Evolutionary conservation across 139 green algal genomes (phyloP).

Genomic region (Picochlorum sp.): DNA sequence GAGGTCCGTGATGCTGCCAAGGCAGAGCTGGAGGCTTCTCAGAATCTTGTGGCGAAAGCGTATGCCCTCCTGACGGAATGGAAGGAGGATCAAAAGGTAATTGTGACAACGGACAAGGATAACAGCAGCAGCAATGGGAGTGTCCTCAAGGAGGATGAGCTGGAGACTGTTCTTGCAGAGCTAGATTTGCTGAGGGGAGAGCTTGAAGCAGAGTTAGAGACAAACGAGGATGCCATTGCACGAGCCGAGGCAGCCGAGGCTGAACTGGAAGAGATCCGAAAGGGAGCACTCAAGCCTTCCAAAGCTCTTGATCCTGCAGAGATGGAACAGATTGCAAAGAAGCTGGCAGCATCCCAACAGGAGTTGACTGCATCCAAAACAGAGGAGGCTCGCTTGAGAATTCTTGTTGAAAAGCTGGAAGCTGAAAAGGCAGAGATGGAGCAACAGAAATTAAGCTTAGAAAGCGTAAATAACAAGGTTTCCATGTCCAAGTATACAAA

Average conservation of each 20-base stretch:
- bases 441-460: not conserved
- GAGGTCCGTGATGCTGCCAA: not conserved
- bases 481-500: too few species aligned
- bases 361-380: not conserved
- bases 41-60: not conserved
- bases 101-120: not conserved
- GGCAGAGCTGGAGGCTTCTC: not conserved
- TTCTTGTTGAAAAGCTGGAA: not conserved
- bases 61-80: not conserved
- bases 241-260: slow-evolving; percentile 11
- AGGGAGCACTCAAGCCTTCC: not conserved
- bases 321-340: not conserved
- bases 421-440: not conserved
- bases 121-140: not conserved
- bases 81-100: not conserved
- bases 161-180: slow-evolving; percentile 22
- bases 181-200: slow-evolving; percentile 24
- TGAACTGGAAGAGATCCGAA: not conserved
- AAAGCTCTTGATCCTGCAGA: not conserved
- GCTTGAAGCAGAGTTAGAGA: slow-evolving; percentile 17
- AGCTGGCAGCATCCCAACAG: not conserved
- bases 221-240: not conserved
- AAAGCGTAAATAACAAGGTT: too few species aligned
- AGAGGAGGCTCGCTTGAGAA: not conserved
- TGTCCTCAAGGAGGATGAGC: slow-evolving; percentile 7